phyloP scores from a whole-genome alignment of 108 stramenopile species.

The Cyclostephanos invisitatus region DNA sequence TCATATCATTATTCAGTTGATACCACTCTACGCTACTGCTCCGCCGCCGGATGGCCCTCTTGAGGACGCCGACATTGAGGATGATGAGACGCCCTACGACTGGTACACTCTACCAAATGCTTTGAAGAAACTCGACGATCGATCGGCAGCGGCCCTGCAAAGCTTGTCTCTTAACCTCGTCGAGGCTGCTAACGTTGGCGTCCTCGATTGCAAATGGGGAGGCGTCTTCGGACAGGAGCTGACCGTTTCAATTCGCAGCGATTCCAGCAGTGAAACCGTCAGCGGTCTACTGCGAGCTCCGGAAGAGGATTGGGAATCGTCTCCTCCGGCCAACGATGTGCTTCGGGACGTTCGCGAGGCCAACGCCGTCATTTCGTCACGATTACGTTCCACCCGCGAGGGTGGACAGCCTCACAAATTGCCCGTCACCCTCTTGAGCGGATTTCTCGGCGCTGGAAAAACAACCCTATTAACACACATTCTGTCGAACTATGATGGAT shows the following conservation, averaged over 20 bases:
- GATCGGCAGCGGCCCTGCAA: slow-evolving; percentile 38
- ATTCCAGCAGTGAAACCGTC: not conserved
- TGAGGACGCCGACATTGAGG: slow-evolving; percentile 63
- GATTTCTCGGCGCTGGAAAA: slow-evolving; percentile 93
- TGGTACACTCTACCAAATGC: slow-evolving; percentile 60
- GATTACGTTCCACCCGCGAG: not conserved
- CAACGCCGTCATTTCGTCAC: not conserved
- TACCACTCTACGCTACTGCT: slow-evolving; percentile 49
- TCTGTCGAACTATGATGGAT: slow-evolving; percentile 65
- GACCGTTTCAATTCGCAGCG: not conserved
- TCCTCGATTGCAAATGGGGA: slow-evolving; percentile 54
- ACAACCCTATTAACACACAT: slow-evolving; percentile 87
- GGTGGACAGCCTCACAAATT: slow-evolving; percentile 17
- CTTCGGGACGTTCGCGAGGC: not conserved
- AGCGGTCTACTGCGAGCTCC: not conserved
- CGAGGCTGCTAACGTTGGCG: slow-evolving; percentile 48
- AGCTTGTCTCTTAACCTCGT: slow-evolving; percentile 30
- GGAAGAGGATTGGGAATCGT: not conserved
- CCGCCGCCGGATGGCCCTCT: slow-evolving; percentile 60
- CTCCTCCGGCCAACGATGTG: not conserved
- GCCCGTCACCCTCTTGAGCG: slow-evolving; percentile 83
- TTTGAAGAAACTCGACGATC: slow-evolving; percentile 26
- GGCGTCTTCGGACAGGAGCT: slow-evolving; percentile 64
- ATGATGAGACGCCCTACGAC: slow-evolving; percentile 61
- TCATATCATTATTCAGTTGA: slow-evolving; percentile 34